Percentiles rank a stretch among this genome's conserved stretches.
Conservation (phyloP, 768 basidiomycete species). For the Pleurotus sapidus region DNA sequence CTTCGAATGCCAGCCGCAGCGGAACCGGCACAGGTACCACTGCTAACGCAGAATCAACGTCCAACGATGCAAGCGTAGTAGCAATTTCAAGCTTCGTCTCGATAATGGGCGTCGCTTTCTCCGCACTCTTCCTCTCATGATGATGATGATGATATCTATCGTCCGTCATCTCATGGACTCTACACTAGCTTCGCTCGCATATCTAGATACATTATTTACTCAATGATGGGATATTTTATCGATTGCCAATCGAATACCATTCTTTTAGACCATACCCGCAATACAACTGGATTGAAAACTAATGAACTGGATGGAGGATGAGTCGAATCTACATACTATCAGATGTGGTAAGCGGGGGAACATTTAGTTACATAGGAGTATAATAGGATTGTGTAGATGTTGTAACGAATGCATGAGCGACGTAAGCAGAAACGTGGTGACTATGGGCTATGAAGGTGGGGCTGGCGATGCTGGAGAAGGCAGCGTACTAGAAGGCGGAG, state of each 20-base stretch:
- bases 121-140: conserved; percentile 8
- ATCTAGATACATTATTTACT: too few relatives aligned
- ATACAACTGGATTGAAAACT: too few relatives aligned
- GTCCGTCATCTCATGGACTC: not conserved
- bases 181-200: not conserved
- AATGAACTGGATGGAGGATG: too few relatives aligned
- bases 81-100: not conserved
- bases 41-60: not conserved
- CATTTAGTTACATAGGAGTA: too few relatives aligned
- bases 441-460: not conserved
- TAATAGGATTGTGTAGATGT: too few relatives aligned
- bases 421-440: not conserved
- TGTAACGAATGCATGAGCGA: not conserved
- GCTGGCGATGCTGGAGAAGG: not conserved
- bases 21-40: not conserved
- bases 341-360: too few relatives aligned
- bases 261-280: not conserved
- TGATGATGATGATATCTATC: not conserved
- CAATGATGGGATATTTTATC: not conserved
- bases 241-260: not conserved
- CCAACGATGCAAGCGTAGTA: conserved; percentile 6
- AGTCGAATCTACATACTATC: too few relatives aligned
- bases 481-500: not conserved
- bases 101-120: conserved; percentile 4
- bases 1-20: not conserved